Evolutionary conservation across 257 asterid species (phyloP).

Genomic region (Gentiana straminea): DNA sequence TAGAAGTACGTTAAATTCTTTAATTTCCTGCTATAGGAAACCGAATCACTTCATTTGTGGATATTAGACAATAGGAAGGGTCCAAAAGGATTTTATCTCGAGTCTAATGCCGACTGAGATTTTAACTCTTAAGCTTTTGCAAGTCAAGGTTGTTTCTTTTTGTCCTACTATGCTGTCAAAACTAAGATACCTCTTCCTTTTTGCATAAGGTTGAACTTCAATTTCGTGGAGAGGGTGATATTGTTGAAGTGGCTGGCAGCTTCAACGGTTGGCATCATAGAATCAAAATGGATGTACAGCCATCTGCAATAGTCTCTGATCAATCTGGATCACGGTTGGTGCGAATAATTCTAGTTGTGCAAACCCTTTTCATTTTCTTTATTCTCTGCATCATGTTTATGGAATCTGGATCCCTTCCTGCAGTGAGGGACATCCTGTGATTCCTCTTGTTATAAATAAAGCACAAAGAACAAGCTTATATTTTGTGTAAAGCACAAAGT

Average conservation of each 20-base stretch:
- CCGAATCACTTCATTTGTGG: too few relatives aligned
- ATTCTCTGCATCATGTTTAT: constrained; percentile 4
- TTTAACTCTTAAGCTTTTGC: too few relatives aligned
- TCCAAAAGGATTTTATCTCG: too few relatives aligned
- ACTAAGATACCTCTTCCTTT: constrained; percentile 18
- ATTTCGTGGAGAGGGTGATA: constrained; percentile 57
- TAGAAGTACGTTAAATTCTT: too few relatives aligned
- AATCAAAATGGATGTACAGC: constrained; percentile 47
- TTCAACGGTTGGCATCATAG: constrained; percentile 88
- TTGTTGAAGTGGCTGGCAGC: constrained; percentile 83
- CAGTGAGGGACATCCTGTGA: neutral
- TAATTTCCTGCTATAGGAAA: too few relatives aligned
- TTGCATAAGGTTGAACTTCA: constrained; percentile 59
- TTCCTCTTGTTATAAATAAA: too few relatives aligned
- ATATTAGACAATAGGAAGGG: too few relatives aligned
- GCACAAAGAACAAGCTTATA: too few relatives aligned
- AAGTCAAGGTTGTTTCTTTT: too few relatives aligned
- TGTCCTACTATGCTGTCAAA: too few relatives aligned
- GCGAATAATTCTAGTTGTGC: neutral
- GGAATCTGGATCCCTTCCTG: neutral
- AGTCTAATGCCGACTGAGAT: too few relatives aligned
- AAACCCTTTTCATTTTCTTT: neutral
- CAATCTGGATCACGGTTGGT: constrained; percentile 34
- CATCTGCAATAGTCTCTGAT: constrained; percentile 25
- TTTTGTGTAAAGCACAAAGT: too few relatives aligned